Conservation (phyloP, 768 basidiomycete genomes). For the Termitomyces sp. region DNA sequence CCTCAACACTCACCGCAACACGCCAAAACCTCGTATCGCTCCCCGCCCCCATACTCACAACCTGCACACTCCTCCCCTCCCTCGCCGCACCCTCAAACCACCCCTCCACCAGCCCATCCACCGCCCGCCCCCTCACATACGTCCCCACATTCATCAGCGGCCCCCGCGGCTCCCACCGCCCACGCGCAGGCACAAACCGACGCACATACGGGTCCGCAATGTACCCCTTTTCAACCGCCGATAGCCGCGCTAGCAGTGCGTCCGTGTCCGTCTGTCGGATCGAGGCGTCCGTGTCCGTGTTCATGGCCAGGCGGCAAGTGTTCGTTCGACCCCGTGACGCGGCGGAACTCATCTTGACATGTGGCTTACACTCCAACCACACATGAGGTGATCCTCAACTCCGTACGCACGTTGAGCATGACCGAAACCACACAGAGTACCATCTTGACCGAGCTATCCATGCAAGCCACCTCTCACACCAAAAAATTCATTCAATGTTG, state of each 20-base stretch:
- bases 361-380: too few relatives aligned
- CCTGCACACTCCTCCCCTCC: conserved; percentile 61
- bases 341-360: too few relatives aligned
- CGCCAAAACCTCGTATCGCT: conserved; percentile 97
- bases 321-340: too few relatives aligned
- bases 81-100: conserved; percentile 52
- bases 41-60: conserved; percentile 93
- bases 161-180: conserved; percentile 56
- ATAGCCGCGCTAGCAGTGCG: conserved; percentile 79
- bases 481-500: too few relatives aligned
- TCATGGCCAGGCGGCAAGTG: too few relatives aligned
- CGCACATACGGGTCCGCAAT: conserved; percentile 72
- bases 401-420: too few relatives aligned
- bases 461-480: too few relatives aligned
- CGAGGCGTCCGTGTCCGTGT: conserved; percentile 51
- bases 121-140: conserved; percentile 74
- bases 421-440: too few relatives aligned
- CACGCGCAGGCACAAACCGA: conserved; percentile 55
- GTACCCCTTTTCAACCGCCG: conserved; percentile 83
- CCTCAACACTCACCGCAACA: conserved; percentile 55
- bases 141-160: conserved; percentile 97
- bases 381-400: too few relatives aligned
- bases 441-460: too few relatives aligned
- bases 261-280: conserved; percentile 81
- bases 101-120: conserved; percentile 70